Conservation (phyloP, 371 early-diverging fungal genomes). For the Apophysomyces sp. region DNA sequence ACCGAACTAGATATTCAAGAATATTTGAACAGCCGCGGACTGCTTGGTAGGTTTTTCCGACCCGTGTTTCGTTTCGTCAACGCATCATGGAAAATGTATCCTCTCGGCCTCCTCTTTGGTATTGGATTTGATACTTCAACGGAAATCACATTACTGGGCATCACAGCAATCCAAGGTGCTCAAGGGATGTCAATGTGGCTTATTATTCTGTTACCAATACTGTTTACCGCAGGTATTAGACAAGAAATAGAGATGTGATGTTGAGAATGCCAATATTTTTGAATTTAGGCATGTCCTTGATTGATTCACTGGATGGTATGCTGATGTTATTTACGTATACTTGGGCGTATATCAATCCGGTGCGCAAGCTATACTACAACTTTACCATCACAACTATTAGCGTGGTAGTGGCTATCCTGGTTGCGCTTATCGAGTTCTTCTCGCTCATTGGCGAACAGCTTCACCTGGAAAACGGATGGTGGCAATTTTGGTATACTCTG, state of each 20-base stretch:
- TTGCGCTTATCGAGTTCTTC: constrained; percentile 58
- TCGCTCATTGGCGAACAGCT: constrained; percentile 46
- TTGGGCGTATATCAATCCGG: constrained; percentile 63
- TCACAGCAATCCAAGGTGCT: constrained; percentile 53
- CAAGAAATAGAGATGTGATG: not conserved
- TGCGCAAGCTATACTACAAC: constrained; percentile 66
- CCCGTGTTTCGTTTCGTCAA: constrained; percentile 58
- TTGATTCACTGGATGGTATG: constrained; percentile 69
- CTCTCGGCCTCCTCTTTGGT: constrained; percentile 62
- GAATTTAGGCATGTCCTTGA: constrained; percentile 54
- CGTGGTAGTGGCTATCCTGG: constrained; percentile 55
- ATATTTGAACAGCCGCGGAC: constrained; percentile 19
- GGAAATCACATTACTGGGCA: constrained; percentile 57
- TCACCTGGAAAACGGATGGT: constrained; percentile 53
- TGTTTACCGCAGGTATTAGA: constrained; percentile 60
- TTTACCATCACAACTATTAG: constrained; percentile 61
- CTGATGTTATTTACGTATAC: constrained; percentile 63
- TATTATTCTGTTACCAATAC: constrained; percentile 58
- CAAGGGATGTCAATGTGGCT: constrained; percentile 49
- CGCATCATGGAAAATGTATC: constrained; percentile 69
- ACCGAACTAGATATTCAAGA: constrained; percentile 48
- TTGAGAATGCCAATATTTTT: not conserved
- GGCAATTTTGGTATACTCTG: constrained; percentile 52
- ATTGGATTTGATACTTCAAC: constrained; percentile 76
- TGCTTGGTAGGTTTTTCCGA: constrained; percentile 54